Evolutionary conservation across 495 filamentous ascomycete genomes (phyloP).

Genomic region (Entonaema liquescens): DNA sequence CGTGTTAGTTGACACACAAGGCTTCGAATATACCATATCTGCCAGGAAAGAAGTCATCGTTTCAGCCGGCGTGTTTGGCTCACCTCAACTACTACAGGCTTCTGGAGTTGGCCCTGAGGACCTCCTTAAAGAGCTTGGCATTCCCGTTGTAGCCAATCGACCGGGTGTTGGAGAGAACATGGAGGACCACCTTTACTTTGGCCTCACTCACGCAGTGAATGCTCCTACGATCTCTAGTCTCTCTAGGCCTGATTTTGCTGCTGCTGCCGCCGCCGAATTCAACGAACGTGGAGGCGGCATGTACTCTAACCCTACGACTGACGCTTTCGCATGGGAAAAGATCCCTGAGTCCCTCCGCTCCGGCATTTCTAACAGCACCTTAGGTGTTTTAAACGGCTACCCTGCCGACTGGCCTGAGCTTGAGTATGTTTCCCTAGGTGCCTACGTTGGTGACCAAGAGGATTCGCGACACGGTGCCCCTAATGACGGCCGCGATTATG

Average conservation of each 20-base stretch:
- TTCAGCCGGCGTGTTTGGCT: conserved; percentile 56
- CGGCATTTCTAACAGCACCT: neutral
- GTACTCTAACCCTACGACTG: conserved; percentile 50
- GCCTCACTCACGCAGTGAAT: conserved; percentile 40
- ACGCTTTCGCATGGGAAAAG: conserved; percentile 61
- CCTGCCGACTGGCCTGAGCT: neutral
- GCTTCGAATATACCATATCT: conserved; percentile 24
- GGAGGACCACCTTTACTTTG: conserved; percentile 53
- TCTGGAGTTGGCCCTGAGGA: conserved; percentile 59
- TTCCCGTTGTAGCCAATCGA: conserved; percentile 54
- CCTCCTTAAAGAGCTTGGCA: conserved; percentile 48
- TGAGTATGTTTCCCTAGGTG: neutral
- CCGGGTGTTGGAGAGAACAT: conserved; percentile 61
- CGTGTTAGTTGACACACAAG: conserved; percentile 19
- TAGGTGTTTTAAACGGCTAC: neutral
- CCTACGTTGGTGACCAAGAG: neutral
- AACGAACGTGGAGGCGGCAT: conserved; percentile 44
- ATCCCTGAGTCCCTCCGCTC: conserved; percentile 49
- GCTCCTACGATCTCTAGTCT: conserved; percentile 30
- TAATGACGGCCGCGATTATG: neutral
- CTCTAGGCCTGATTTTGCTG: neutral
- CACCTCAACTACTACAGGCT: conserved; percentile 64
- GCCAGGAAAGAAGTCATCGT: conserved; percentile 58
- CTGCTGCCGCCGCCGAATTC: conserved; percentile 18
- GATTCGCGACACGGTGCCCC: neutral